Base-by-base conservation (phyloP, 1,284 basidiomycete species). In the Malassezia obtusa region DNA sequence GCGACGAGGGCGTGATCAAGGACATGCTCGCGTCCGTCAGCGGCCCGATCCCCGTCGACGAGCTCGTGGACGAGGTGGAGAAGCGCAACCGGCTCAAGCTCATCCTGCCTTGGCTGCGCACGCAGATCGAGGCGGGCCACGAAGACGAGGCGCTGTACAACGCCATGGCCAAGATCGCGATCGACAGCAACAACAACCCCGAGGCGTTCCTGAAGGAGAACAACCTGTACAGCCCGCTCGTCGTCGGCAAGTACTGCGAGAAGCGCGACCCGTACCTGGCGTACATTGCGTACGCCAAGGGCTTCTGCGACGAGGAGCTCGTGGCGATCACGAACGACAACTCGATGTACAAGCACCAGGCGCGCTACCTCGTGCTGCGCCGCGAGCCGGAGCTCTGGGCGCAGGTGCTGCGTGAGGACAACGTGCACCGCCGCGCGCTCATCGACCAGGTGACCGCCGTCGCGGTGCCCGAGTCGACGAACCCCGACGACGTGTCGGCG, bases 341-440 rank as follows among this genome's bases (percentile, higher is more conserved):
- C 78, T 86, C 90, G 30, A 99, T 98, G 94, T 99, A 94, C 82
- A 99, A 98, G 78, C 92, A 98, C 74, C 94, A 98, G 77, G 88
- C 94, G 49, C 84, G 94, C 35, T 99, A 99, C 78, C 83, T 98
- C 59, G 89, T 96, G 73, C 95, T 92, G 78, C 84, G 94, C 62
- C 87, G 92, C 59, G 85, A 91, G 62, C 83, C 88, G 22, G 92
- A 98, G 62, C 83, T 99, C 40, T 99, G 94, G 94, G 84, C 85
- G 2, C 89, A 95, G 77, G 94, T 99, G 36, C 84, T 99, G 50
- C 79, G 82, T 22, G 80, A 83, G 8, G 90, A 92, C 67, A 95
- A 94, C 72, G 82, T 90, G 46, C 84, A 98, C 75, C 87, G 90
- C 59, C 85, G 92, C 61, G 84, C 87, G 62, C 82, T 99, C 54